Evolutionary conservation across 768 basidiomycete genomes (phyloP).

Genomic region (Rhodotorula kratochvilovae): DNA sequence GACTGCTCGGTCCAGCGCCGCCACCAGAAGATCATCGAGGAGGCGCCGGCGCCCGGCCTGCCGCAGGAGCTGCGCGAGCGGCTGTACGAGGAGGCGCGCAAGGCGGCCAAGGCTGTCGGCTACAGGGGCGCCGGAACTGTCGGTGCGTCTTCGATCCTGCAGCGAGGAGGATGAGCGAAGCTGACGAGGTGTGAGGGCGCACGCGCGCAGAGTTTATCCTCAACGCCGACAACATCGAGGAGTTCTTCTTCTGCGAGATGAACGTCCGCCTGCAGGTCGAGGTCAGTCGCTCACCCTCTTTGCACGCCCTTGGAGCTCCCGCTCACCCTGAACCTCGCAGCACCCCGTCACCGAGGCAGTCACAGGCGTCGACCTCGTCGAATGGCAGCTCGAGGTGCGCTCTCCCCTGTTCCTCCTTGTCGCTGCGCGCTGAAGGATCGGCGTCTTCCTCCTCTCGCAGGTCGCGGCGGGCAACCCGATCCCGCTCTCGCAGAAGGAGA

Average conservation of each 20-base stretch:
- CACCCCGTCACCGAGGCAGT: constrained; percentile 58
- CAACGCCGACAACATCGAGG: constrained; percentile 70
- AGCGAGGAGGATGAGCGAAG: background rate
- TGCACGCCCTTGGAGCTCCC: constrained; percentile 44
- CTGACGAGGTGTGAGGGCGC: background rate
- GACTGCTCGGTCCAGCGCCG: constrained; percentile 40
- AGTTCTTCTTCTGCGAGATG: constrained; percentile 95
- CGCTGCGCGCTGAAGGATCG: no score
- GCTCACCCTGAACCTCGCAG: constrained; percentile 58
- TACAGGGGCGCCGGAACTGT: constrained; percentile 90
- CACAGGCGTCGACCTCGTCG: constrained; percentile 85
- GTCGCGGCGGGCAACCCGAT: constrained; percentile 84
- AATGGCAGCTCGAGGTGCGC: constrained; percentile 82
- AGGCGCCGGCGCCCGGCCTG: constrained; percentile 88
- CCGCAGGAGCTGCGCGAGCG: constrained; percentile 71
- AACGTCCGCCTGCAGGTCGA: constrained; percentile 46
- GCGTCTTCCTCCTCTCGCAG: constrained; percentile 46
- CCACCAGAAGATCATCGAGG: constrained; percentile 84
- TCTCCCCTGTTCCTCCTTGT: background rate
- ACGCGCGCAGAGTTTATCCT: constrained; percentile 73
- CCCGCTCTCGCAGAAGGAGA: constrained; percentile 67
- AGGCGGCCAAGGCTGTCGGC: constrained; percentile 84
- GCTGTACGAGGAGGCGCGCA: constrained; percentile 77
- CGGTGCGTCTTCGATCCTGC: constrained; percentile 7
- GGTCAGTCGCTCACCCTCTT: constrained; percentile 19